Percentiles rank a stretch among this genome's conserved stretches.
Evolutionary conservation across 108 stramenopile genomes (phyloP).

Genomic region (Chaetoceros tenuissimus): DNA sequence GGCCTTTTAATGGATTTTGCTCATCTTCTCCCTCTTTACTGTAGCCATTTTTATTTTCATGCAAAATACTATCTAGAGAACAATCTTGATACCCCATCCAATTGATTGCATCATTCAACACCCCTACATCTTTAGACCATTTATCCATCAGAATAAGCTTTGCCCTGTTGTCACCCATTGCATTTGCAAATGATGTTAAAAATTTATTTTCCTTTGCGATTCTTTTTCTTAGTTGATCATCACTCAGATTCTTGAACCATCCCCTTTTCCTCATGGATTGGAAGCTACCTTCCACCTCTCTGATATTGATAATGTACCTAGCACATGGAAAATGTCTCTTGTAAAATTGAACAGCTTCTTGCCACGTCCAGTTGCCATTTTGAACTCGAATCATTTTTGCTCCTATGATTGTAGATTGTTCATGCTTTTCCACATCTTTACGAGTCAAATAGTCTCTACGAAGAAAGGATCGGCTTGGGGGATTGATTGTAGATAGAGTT

Average conservation of each 20-base stretch:
- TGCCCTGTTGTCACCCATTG: constrained; percentile 1
- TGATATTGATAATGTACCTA: constrained; percentile 9
- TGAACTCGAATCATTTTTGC: constrained; percentile 7
- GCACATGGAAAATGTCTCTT: constrained; percentile 9
- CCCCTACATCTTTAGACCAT: constrained; percentile 3
- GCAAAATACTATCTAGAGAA: constrained; percentile 1
- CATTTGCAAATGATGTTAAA: constrained; percentile 2
- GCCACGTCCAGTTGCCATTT: neutral
- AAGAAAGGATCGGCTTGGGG: no score
- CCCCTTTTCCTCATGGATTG: neutral
- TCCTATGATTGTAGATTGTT: constrained; percentile 4
- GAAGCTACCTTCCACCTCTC: no score
- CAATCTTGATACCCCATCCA: constrained; percentile 12
- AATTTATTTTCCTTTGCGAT: constrained; percentile 1
- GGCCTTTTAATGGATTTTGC: no score
- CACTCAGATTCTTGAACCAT: neutral
- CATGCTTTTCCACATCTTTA: constrained; percentile 6
- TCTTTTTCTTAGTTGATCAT: neutral
- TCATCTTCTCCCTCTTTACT: no score
- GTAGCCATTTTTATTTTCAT: constrained; percentile 8
- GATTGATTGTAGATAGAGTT: constrained; percentile 3
- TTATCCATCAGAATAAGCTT: constrained; percentile 5
- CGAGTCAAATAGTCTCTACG: neutral
- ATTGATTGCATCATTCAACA: constrained; percentile 5
- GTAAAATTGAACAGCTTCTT: constrained; percentile 9